These are phyloP conservation scores for Triticum turgidum DNA, from an alignment of 176 grass and related monocot genomes.

Conservation along the genomic window DNA sequence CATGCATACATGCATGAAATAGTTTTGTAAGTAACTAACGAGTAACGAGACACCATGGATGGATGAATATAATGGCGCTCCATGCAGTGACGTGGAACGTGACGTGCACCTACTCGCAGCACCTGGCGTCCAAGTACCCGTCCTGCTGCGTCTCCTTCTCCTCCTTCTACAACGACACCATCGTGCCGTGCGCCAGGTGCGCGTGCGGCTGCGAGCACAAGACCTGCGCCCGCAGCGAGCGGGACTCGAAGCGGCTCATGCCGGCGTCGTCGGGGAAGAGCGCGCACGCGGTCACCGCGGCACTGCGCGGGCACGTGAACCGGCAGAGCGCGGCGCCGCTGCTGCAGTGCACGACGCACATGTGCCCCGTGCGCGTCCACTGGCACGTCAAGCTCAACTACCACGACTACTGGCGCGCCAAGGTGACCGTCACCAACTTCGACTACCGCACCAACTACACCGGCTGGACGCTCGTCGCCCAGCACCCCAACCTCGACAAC, in stretches of 20 bases:
- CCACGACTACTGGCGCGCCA: conserved; percentile 91
- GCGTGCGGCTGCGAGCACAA: conserved; percentile 90
- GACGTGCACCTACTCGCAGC: conserved; percentile 86
- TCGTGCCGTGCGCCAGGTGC: conserved; percentile 78
- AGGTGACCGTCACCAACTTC: conserved; percentile 90
- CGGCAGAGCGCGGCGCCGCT: conserved; percentile 29
- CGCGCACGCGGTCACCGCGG: conserved; percentile 23
- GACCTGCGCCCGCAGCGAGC: conserved; percentile 60
- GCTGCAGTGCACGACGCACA: conserved; percentile 88
- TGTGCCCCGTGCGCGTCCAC: conserved; percentile 94
- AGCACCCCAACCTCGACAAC: conserved; percentile 90
- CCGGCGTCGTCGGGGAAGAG: conserved; percentile 46
- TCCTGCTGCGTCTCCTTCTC: conserved; percentile 93
- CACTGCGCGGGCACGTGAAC: conserved; percentile 8
- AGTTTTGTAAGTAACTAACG: not conserved
- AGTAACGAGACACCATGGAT: too few relatives aligned
- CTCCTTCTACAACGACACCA: conserved; percentile 96
- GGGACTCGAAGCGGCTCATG: conserved; percentile 50
- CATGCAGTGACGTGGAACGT: conserved; percentile 92
- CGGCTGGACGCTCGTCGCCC: conserved; percentile 86
- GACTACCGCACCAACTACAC: conserved; percentile 98
- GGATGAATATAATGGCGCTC: too few relatives aligned
- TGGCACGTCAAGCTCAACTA: conserved; percentile 99
- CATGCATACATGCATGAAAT: not conserved
- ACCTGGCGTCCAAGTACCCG: conserved; percentile 80